Evolutionary conservation across 2,329 filamentous ascomycete species (phyloP).

Genomic region (Arthrinium phaeospermum): DNA sequence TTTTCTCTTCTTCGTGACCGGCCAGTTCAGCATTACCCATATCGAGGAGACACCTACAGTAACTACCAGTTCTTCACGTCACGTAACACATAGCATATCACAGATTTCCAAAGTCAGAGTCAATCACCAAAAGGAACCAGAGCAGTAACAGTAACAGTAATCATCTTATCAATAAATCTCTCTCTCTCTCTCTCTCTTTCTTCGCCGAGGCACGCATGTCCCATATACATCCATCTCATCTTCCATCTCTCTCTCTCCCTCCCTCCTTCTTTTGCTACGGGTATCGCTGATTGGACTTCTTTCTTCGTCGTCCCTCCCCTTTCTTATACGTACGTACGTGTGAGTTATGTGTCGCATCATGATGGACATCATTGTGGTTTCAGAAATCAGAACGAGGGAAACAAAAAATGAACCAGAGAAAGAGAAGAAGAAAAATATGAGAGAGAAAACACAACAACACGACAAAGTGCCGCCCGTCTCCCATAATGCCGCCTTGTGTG

Average conservation of each 20-base stretch:
- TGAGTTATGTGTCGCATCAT: background rate
- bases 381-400: background rate
- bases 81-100: background rate
- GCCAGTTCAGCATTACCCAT: background rate
- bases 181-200: too few species aligned
- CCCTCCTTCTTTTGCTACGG: background rate
- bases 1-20: too few species aligned
- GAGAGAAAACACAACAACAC: background rate
- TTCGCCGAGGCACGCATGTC: background rate
- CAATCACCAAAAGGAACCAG: background rate
- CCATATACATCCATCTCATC: background rate
- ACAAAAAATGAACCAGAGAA: background rate
- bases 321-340: background rate
- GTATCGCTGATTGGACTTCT: background rate
- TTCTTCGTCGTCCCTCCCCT: background rate
- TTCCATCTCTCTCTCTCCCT: background rate
- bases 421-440: background rate
- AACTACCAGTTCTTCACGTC: background rate
- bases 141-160: constrained; percentile 3
- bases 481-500: background rate
- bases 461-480: background rate
- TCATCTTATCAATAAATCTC: constrained; percentile 9
- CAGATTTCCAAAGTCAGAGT: background rate
- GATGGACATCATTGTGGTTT: background rate
- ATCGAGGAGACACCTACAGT: background rate